Conservation (phyloP, 2,329 filamentous ascomycete species). For the Aspergillus persii region DNA sequence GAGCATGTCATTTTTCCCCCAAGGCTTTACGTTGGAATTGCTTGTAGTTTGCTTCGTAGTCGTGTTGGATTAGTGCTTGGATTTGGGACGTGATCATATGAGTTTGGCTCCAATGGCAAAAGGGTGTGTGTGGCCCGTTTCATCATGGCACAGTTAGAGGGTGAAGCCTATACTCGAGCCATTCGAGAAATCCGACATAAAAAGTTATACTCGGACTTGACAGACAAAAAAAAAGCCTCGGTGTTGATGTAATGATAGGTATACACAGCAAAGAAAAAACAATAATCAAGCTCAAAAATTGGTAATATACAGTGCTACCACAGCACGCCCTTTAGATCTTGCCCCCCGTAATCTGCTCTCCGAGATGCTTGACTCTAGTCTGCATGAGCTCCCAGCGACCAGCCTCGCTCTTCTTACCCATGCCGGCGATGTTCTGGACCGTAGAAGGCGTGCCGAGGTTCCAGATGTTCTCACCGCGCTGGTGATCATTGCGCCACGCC, state of each 20-base stretch:
- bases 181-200: background rate
- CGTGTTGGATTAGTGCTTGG: too few species aligned
- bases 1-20: background rate
- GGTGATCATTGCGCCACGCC: constrained; percentile 43
- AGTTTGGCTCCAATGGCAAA: too few species aligned
- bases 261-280: constrained; percentile 12
- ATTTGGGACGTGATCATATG: too few species aligned
- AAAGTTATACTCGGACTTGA: background rate
- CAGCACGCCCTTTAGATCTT: constrained; percentile 47
- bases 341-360: constrained; percentile 66
- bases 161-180: background rate
- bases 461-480: constrained; percentile 51
- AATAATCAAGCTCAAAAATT: constrained; percentile 4
- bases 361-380: constrained; percentile 62
- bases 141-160: background rate
- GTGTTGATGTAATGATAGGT: constrained; percentile 8
- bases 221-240: background rate
- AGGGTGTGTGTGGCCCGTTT: too few species aligned
- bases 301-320: constrained; percentile 23
- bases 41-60: too few species aligned
- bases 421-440: constrained; percentile 31
- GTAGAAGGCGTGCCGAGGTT: constrained; percentile 47
- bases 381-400: constrained; percentile 47
- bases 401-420: constrained; percentile 31
- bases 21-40: background rate